Conservation (phyloP, 768 basidiomycete species). For the Paxillus ammoniavirescens region DNA sequence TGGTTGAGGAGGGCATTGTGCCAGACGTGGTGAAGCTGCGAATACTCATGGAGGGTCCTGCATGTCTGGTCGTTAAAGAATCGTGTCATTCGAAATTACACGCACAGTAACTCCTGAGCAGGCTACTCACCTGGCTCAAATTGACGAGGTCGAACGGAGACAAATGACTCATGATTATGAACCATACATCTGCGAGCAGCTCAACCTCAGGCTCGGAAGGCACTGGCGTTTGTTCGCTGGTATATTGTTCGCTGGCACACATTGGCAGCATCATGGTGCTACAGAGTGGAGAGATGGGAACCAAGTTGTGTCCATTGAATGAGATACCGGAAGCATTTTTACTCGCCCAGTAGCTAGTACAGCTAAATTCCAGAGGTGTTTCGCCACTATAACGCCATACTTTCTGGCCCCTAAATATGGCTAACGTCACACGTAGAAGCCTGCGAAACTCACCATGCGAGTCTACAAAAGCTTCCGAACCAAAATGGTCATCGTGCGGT, state of each 20-base stretch:
- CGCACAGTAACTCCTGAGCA: no score
- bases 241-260: neutral
- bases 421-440: neutral
- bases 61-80: slow-evolving; percentile 18
- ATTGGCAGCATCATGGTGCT: neutral
- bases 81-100: neutral
- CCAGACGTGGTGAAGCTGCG: slow-evolving; percentile 27
- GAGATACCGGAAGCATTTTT: slow-evolving; percentile 6
- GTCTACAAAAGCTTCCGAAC: no score
- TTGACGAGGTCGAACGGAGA: slow-evolving; percentile 24
- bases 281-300: neutral
- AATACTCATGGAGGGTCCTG: slow-evolving; percentile 22
- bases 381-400: slow-evolving; percentile 23
- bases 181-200: slow-evolving; percentile 28
- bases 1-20: slow-evolving; percentile 20
- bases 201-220: slow-evolving; percentile 1
- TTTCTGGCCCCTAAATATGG: neutral
- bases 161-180: slow-evolving; percentile 27
- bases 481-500: no score
- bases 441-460: slow-evolving; percentile 4
- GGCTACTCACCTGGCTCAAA: slow-evolving; percentile 25
- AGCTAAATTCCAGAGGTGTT: neutral
- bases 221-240: neutral
- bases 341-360: neutral
- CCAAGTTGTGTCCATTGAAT: neutral